These are phyloP conservation scores for Solanum aculeatissimum DNA, from an alignment of 305 asterid genomes.

Conservation along the genomic window DNA sequence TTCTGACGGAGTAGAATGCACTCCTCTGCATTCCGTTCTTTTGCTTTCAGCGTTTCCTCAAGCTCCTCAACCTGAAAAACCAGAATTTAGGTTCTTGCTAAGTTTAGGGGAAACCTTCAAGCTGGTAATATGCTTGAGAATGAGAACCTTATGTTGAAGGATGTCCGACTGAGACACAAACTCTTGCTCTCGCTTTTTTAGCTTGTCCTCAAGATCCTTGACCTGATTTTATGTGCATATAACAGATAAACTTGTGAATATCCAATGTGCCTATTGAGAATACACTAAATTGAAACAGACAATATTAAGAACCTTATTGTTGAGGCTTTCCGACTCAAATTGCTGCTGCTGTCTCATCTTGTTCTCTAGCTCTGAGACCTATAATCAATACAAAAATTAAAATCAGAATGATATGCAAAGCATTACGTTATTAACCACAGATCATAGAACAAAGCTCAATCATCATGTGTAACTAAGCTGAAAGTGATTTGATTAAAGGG, in stretches of 20 bases:
- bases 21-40: constrained; percentile 40
- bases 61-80: constrained; percentile 58
- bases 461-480: neutral
- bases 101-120: neutral
- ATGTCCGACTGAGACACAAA: constrained; percentile 36
- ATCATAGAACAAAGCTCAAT: neutral
- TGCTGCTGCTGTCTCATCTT: constrained; percentile 56
- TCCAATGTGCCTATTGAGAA: neutral
- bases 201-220: constrained; percentile 62
- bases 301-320: constrained; percentile 44
- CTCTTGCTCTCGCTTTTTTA: constrained; percentile 51
- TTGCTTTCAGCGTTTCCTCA: constrained; percentile 44
- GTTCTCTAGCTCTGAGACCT: constrained; percentile 72
- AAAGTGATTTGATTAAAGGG: neutral
- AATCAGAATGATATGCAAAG: neutral
- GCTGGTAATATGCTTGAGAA: neutral
- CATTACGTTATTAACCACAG: neutral
- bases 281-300: neutral
- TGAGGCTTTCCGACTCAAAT: constrained; percentile 35
- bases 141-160: constrained; percentile 62
- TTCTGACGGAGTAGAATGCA: constrained; percentile 33
- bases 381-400: constrained; percentile 4
- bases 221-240: constrained; percentile 30
- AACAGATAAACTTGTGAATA: neutral
- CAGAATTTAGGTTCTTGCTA: neutral